Conservation (phyloP, 1,284 basidiomycete genomes). For the Cryptococcus neoformans region DNA sequence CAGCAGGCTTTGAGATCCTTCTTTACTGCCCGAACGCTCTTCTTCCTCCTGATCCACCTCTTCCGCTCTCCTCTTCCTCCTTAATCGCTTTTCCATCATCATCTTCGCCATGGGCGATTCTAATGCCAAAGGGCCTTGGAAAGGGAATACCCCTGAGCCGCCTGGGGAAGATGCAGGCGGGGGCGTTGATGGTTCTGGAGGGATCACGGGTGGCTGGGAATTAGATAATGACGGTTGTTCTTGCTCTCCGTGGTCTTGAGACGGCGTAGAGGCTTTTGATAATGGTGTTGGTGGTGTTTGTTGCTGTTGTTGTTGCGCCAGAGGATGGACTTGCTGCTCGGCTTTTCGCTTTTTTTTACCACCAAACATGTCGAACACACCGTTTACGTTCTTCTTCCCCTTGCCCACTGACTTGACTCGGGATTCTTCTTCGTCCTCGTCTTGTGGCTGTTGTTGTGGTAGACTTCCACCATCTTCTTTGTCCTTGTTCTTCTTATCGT, state of each 20-base stretch:
- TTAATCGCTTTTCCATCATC: background rate
- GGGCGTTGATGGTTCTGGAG: background rate
- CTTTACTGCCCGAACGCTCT: background rate
- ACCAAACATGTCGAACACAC: conserved; percentile 20
- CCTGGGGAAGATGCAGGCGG: conserved; percentile 11
- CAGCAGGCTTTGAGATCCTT: background rate
- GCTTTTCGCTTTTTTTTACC: conserved; percentile 24
- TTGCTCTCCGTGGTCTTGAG: background rate
- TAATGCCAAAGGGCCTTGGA: conserved; percentile 17
- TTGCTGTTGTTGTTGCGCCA: background rate
- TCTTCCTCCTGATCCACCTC: conserved; percentile 3
- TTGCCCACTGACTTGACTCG: conserved; percentile 17
- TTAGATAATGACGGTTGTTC: background rate
- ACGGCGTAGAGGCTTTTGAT: background rate
- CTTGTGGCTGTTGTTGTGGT: background rate
- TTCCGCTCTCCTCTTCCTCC: background rate
- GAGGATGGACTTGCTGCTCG: background rate
- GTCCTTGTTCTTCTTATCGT: conserved; percentile 10
- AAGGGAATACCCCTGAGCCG: conserved; percentile 25
- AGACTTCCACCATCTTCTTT: conserved; percentile 4
- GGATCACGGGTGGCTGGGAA: background rate
- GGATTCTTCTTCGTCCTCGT: conserved; percentile 26
- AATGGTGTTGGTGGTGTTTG: background rate
- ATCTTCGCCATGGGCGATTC: conserved; percentile 12
- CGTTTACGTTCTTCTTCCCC: conserved; percentile 10